Conservation (phyloP, 2,329 filamentous ascomycete species). For the Xylariaceae sp. region DNA sequence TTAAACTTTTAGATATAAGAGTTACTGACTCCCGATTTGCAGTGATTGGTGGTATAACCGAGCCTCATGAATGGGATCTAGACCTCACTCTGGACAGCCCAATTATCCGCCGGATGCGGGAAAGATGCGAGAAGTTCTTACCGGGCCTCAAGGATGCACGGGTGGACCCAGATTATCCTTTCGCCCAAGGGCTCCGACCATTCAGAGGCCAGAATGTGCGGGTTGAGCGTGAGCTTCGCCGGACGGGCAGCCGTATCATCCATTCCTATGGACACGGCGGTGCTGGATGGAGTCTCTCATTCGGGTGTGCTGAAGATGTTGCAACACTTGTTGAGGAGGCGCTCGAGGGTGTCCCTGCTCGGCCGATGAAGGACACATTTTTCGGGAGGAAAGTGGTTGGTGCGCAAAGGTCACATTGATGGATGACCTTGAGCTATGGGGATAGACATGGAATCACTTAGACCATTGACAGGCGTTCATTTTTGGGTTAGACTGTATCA, state of each 20-base stretch:
- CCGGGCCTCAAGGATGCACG: slow-evolving; percentile 44
- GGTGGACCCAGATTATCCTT: slow-evolving; percentile 44
- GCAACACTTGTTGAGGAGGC: slow-evolving; percentile 40
- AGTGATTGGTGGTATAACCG: slow-evolving; percentile 43
- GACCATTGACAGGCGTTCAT: too few relatives aligned
- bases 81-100: slow-evolving; percentile 44
- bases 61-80: slow-evolving; percentile 42
- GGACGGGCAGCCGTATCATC: slow-evolving; percentile 41
- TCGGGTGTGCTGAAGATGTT: slow-evolving; percentile 44
- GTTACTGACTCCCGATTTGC: slow-evolving; percentile 9
- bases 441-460: neutral
- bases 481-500: neutral
- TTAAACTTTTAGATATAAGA: neutral
- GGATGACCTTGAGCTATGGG: neutral
- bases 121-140: slow-evolving; percentile 46
- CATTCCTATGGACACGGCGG: slow-evolving; percentile 50
- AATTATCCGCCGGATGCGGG: slow-evolving; percentile 45
- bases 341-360: slow-evolving; percentile 33
- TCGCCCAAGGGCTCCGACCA: slow-evolving; percentile 48
- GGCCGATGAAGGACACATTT: slow-evolving; percentile 34
- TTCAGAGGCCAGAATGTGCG: slow-evolving; percentile 44
- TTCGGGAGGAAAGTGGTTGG: slow-evolving; percentile 28
- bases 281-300: slow-evolving; percentile 46
- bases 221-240: slow-evolving; percentile 45
- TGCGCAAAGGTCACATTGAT: slow-evolving; percentile 16